phyloP scores from a whole-genome alignment of 192 early-diverging fungal species.

The Backusella parvicylindrica region DNA sequence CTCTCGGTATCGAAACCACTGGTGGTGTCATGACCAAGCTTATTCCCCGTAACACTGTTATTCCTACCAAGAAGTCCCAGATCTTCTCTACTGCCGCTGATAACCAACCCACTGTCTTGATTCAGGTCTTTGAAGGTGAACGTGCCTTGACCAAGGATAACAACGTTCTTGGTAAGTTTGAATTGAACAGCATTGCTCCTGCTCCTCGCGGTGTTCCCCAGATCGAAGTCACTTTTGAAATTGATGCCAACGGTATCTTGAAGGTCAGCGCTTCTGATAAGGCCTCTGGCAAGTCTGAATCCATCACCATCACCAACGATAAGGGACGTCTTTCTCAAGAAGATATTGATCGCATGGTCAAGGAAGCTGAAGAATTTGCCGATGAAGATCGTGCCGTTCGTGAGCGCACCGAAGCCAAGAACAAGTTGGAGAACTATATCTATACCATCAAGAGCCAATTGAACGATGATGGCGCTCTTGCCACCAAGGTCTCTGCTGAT shows the following conservation, averaged over 20 bases:
- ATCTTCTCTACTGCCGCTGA: slow-evolving; percentile 97
- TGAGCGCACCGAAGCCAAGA: slow-evolving; percentile 86
- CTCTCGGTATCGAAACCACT: slow-evolving; percentile 97
- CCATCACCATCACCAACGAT: slow-evolving; percentile 96
- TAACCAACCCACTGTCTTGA: slow-evolving; percentile 95
- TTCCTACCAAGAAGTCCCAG: slow-evolving; percentile 98
- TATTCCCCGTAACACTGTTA: slow-evolving; percentile 88
- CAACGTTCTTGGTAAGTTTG: slow-evolving; percentile 97
- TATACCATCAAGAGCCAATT: slow-evolving; percentile 95
- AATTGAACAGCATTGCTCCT: slow-evolving; percentile 91
- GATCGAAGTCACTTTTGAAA: slow-evolving; percentile 96
- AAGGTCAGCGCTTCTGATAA: slow-evolving; percentile 93
- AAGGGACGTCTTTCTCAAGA: slow-evolving; percentile 92
- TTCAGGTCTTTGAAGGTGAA: slow-evolving; percentile 98
- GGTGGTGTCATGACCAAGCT: slow-evolving; percentile 97
- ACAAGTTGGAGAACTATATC: slow-evolving; percentile 93
- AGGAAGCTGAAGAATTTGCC: slow-evolving; percentile 94
- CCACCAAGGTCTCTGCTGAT: slow-evolving; percentile 60
- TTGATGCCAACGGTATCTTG: slow-evolving; percentile 93
- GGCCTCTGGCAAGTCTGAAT: slow-evolving; percentile 95
- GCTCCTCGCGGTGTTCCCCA: slow-evolving; percentile 95
- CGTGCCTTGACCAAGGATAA: slow-evolving; percentile 97
- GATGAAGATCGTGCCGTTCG: slow-evolving; percentile 94
- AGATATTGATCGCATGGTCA: slow-evolving; percentile 97
- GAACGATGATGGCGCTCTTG: slow-evolving; percentile 56